A percentile compares a stretch with the other conserved stretches of the same genome.
Conservation (phyloP, 768 basidiomycete genomes). For the Russula olivacea region DNA sequence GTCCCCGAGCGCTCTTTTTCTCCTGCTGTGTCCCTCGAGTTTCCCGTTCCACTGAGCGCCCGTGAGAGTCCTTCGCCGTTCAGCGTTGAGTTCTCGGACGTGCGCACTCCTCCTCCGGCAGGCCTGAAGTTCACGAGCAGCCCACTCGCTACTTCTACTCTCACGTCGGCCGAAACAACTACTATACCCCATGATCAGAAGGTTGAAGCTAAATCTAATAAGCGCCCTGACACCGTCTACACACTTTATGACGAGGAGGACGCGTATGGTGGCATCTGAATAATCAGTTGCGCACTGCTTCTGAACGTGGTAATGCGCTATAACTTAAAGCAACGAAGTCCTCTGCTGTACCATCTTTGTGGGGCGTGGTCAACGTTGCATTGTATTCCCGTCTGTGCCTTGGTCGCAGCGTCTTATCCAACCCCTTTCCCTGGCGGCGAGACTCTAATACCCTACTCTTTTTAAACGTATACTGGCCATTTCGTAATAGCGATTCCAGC, state of each 20-base stretch:
- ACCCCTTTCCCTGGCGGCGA: background rate
- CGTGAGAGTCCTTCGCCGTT: conserved; percentile 28
- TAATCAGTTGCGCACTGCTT: background rate
- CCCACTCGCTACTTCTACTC: conserved; percentile 20
- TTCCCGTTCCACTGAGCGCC: conserved; percentile 26
- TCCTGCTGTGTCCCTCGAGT: conserved; percentile 31
- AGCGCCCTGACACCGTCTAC: conserved; percentile 46
- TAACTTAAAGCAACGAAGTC: conserved; percentile 12
- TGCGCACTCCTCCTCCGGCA: conserved; percentile 25
- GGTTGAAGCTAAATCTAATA: conserved; percentile 25
- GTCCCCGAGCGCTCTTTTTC: conserved; percentile 42
- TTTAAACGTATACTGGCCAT: background rate
- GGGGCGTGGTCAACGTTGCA: conserved; percentile 3
- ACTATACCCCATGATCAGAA: conserved; percentile 18
- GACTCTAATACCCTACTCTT: background rate
- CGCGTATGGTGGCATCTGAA: conserved; percentile 63
- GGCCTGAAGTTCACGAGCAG: conserved; percentile 23
- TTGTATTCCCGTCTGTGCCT: conserved; percentile 12
- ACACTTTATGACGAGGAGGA: conserved; percentile 57
- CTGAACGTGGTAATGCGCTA: background rate
- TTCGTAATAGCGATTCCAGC: background rate
- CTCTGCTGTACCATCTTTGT: background rate
- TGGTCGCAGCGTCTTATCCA: background rate
- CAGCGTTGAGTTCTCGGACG: conserved; percentile 22
- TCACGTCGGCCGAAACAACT: conserved; percentile 7